Conservation (phyloP, 1,139 yeast genomes). For the Geotrichum histeridarum region DNA sequence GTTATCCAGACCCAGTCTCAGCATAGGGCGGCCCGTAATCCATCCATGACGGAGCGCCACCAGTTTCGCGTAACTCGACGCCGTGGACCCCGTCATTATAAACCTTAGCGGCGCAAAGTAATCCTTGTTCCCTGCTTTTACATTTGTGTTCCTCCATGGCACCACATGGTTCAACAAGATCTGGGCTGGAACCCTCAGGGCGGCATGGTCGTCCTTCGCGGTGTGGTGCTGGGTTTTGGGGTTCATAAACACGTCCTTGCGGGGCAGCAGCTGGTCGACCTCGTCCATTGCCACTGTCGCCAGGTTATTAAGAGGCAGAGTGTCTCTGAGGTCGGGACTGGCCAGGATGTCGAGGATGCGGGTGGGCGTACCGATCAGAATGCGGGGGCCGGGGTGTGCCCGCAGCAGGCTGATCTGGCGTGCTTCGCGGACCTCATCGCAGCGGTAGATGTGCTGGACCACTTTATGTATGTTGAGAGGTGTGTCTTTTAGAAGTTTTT, state of each 20-base stretch:
- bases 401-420: slow-evolving; percentile 61
- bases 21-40: slow-evolving; percentile 19
- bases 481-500: slow-evolving; percentile 40
- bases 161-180: slow-evolving; percentile 23
- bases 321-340: slow-evolving; percentile 19
- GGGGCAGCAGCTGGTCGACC: slow-evolving; percentile 23
- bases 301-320: slow-evolving; percentile 23
- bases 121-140: slow-evolving; percentile 13
- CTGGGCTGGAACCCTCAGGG: slow-evolving; percentile 21
- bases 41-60: slow-evolving; percentile 18
- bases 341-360: slow-evolving; percentile 68
- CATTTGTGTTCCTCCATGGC: slow-evolving; percentile 24
- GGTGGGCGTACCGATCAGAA: slow-evolving; percentile 82
- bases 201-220: background rate
- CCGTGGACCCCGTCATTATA: slow-evolving; percentile 23
- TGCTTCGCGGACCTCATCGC: slow-evolving; percentile 70
- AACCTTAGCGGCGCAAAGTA: slow-evolving; percentile 21
- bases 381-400: slow-evolving; percentile 68
- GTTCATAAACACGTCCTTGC: background rate
- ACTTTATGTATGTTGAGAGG: slow-evolving; percentile 44
- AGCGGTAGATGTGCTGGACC: slow-evolving; percentile 59
- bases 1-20: slow-evolving; percentile 20
- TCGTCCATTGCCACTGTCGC: slow-evolving; percentile 28
- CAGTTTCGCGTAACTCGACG: slow-evolving; percentile 18
- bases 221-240: background rate